Percentiles rank a stretch among this genome's conserved stretches.
These are phyloP conservation scores for Tephrocybe sp. DNA, from an alignment of 768 basidiomycete species.

Conservation along the genomic window DNA sequence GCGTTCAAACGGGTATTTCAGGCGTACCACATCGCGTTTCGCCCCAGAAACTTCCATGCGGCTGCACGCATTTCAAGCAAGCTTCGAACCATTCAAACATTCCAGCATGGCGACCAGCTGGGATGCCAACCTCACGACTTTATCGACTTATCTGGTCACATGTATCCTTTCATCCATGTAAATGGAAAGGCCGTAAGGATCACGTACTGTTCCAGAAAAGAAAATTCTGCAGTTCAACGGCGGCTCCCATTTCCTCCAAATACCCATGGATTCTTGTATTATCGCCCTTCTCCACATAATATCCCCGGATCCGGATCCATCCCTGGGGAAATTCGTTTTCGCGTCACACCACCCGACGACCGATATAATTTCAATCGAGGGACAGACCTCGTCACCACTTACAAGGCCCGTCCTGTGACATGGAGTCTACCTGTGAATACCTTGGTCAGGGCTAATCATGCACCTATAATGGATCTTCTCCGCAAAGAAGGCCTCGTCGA, in stretches of 20 bases:
- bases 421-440: background rate
- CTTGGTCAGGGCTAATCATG: background rate
- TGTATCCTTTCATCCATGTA: no score
- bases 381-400: background rate
- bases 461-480: background rate
- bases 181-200: background rate
- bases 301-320: background rate
- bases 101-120: background rate
- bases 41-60: no score
- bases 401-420: background rate
- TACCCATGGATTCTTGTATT: slow-evolving; percentile 3
- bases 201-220: background rate
- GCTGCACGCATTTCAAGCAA: no score
- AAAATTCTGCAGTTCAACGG: no score
- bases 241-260: background rate
- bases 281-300: background rate
- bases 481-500: background rate
- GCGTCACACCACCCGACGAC: background rate
- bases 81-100: background rate
- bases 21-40: background rate
- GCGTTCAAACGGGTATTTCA: no score
- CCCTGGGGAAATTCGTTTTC: slow-evolving; percentile 5
- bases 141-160: background rate
- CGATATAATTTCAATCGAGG: background rate
- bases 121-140: background rate